Base-by-base conservation (phyloP, 2,329 filamentous ascomycete genomes). In the Apiospora malaysiana region DNA sequence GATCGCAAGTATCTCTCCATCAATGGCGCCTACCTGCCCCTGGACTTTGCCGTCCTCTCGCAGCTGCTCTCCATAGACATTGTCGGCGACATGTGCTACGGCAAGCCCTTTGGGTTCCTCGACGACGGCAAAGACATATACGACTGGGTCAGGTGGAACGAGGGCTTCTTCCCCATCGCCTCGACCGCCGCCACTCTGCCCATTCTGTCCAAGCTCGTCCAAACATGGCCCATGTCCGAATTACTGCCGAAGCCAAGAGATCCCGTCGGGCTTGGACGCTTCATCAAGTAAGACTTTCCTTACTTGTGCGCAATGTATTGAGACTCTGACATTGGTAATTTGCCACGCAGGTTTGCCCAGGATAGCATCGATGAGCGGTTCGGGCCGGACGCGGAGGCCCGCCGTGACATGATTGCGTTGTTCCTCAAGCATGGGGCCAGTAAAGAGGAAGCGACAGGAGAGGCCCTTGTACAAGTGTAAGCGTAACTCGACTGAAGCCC, bases 11-110 rank as follows among this genome's bases (percentile, higher is more conserved):
- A 76, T 51, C 67, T 75, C 49, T 42, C 71, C 21, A 45, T 47
- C 18, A 47, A 67, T 25, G 66, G 51, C 2, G 49, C 21, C 23
- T 65, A 71, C 68, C 65, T 71, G 27, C 75, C 77, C 3, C 72
- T 83, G n/a, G 76, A 82, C 23, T 81, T 85, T 18, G 79, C 82
- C 42, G 70, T 79, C 37, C 83, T 80, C 79, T 81, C 85, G 69
- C 83, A 80, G 69, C 83, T 78, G 71, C 76, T 78, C 37, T 77
- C 78, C n/a, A 80, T 81, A 43, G 80, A 81, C 72, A 74, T 81
- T 18, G 71, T 82, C 14, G 80, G 80, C 6, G 78, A 81, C 69
- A 75, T 78, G 65, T 80, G 78, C 2, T 81, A 80, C 67, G 78
- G 76, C 9, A 75, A 77, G 69, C 71, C 73, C 46, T 79, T 82